phyloP scores from a whole-genome alignment of 805 yeast genomes.

The Kluyveromyces starmeri region DNA sequence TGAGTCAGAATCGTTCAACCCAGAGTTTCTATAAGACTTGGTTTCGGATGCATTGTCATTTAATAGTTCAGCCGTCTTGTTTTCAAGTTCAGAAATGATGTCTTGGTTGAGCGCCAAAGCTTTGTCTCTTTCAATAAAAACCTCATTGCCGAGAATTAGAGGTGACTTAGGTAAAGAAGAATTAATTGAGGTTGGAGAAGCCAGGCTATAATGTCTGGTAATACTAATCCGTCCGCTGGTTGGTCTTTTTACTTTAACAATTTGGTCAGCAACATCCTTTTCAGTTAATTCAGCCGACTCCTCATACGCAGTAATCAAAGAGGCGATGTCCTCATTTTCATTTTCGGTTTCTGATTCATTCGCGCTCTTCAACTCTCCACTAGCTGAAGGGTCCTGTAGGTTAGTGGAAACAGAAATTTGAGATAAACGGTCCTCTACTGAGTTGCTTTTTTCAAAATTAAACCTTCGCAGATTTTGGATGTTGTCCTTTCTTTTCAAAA shows the following conservation, averaged over 20 bases:
- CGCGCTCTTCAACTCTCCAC: not conserved
- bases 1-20: conserved; percentile 1
- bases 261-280: conserved; percentile 1
- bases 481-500: conserved; percentile 43
- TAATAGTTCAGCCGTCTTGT: conserved; percentile 2
- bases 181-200: not conserved
- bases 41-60: not conserved
- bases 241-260: conserved; percentile 12
- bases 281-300: conserved; percentile 5
- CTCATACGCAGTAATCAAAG: conserved; percentile 22
- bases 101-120: conserved; percentile 15
- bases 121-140: conserved; percentile 17
- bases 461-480: conserved; percentile 41
- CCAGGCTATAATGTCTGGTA: conserved; percentile 1
- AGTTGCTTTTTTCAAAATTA: conserved; percentile 24
- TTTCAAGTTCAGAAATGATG: conserved; percentile 14
- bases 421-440: not conserved
- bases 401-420: not conserved
- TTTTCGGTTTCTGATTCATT: conserved; percentile 9
- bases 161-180: conserved; percentile 1
- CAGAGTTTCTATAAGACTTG: not conserved
- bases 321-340: conserved; percentile 24
- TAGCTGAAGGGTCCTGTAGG: not conserved
- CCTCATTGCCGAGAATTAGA: conserved; percentile 5
- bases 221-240: conserved; percentile 29